Evolutionary conservation across 2,329 filamentous ascomycete genomes (phyloP).

Genomic region (Bipolaris oryzae): DNA sequence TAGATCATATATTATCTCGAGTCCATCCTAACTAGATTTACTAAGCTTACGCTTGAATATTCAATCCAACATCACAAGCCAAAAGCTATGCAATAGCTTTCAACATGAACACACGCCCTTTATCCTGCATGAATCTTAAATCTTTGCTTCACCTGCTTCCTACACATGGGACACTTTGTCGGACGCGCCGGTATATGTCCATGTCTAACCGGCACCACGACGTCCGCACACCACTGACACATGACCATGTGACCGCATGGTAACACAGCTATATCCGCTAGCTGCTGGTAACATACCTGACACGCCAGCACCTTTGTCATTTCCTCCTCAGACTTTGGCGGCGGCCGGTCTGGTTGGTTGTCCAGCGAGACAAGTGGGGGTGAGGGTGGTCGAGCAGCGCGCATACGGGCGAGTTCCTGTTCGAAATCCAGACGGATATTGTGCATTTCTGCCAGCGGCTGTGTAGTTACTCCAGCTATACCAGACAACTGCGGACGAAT

Average conservation of each 20-base stretch:
- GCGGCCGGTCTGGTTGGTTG: constrained; percentile 54
- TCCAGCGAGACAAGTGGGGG: constrained; percentile 50
- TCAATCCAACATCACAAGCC: not conserved
- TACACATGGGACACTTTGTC: constrained; percentile 55
- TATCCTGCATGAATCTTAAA: constrained; percentile 44
- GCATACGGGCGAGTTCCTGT: constrained; percentile 8
- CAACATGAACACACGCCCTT: not conserved
- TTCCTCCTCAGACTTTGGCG: constrained; percentile 55
- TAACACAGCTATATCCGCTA: constrained; percentile 58
- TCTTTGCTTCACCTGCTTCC: constrained; percentile 55
- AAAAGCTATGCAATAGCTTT: not conserved
- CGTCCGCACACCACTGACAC: constrained; percentile 62
- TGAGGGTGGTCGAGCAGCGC: constrained; percentile 18
- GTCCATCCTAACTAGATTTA: too few relatives aligned
- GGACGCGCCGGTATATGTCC: constrained; percentile 48
- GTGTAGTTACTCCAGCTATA: not conserved
- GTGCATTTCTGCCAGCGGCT: not conserved
- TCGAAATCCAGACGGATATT: not conserved
- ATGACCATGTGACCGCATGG: constrained; percentile 63
- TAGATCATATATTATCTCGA: too few relatives aligned
- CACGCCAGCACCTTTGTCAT: constrained; percentile 59
- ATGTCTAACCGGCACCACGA: constrained; percentile 54
- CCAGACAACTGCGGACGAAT: not conserved
- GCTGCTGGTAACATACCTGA: constrained; percentile 59
- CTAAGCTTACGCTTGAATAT: too few relatives aligned